These are phyloP conservation scores for Oryza glaberrima DNA, from an alignment of 176 grass and related monocot genomes.

Conservation along the genomic window DNA sequence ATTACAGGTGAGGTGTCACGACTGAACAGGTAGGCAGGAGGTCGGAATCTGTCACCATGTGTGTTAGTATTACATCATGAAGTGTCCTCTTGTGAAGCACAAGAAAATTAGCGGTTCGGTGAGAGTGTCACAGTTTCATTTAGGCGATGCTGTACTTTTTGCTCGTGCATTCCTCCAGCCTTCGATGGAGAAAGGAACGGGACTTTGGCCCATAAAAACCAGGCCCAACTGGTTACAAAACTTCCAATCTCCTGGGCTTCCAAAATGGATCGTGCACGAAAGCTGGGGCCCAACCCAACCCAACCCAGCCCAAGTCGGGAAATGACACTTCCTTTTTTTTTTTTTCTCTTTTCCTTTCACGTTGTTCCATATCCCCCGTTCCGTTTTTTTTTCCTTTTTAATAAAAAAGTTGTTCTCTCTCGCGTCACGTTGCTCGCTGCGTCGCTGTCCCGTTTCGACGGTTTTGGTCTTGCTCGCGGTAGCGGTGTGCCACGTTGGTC, in stretches of 20 bases:
- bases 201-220: background rate
- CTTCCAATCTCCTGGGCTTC: background rate
- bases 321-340: background rate
- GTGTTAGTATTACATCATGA: background rate
- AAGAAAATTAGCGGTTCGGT: conserved; percentile 31
- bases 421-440: background rate
- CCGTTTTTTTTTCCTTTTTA: background rate
- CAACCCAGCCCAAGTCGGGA: background rate
- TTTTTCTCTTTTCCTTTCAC: background rate
- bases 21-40: conserved; percentile 43
- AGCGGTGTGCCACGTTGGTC: background rate
- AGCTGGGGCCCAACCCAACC: background rate
- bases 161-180: background rate
- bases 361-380: background rate
- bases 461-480: background rate
- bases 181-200: background rate
- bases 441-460: background rate
- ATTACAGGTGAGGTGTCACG: conserved; percentile 30
- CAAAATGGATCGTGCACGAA: background rate
- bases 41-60: conserved; percentile 46
- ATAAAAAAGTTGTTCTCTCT: background rate
- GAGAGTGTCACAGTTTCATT: background rate
- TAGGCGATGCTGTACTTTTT: background rate
- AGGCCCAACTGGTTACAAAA: background rate
- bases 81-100: conserved; percentile 17